A percentile compares a stretch with the other conserved stretches of the same genome.
These are phyloP conservation scores for Arthrobotrys megalospora DNA, from an alignment of 2,329 filamentous ascomycete genomes.

Conservation along the genomic window DNA sequence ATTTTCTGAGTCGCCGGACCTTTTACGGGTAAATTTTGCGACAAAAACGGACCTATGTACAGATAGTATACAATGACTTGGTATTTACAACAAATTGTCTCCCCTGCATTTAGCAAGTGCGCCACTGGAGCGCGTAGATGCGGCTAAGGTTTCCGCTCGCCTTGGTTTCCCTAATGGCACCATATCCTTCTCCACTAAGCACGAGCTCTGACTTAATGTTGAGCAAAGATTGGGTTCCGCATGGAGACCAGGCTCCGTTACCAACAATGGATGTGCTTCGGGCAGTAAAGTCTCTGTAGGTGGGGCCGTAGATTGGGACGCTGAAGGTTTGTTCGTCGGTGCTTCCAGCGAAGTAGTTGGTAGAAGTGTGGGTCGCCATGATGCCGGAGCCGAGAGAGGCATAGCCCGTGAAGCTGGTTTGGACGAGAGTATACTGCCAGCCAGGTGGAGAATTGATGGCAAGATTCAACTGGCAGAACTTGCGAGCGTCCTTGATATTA, in stretches of 20 bases:
- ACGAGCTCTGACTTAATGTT: slow-evolving; percentile 48
- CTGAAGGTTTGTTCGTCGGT: slow-evolving; percentile 35
- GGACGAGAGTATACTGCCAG: slow-evolving; percentile 49
- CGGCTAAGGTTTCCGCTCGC: slow-evolving; percentile 27
- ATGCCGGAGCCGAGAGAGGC: slow-evolving; percentile 29
- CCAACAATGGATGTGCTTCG: slow-evolving; percentile 27
- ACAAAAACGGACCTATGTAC: not conserved
- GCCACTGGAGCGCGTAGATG: slow-evolving; percentile 43
- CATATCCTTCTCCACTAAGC: slow-evolving; percentile 30
- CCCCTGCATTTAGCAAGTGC: slow-evolving; percentile 13
- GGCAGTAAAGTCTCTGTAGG: slow-evolving; percentile 26
- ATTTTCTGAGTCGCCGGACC: not conserved
- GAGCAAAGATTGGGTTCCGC: slow-evolving; percentile 34
- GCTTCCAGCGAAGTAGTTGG: slow-evolving; percentile 48
- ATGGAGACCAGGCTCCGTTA: slow-evolving; percentile 42
- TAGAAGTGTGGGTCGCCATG: slow-evolving; percentile 36
- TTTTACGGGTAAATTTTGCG: not conserved
- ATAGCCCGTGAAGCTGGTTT: slow-evolving; percentile 50
- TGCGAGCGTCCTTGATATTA: slow-evolving; percentile 36
- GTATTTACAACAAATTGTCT: slow-evolving; percentile 9
- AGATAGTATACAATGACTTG: not conserved
- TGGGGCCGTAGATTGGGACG: slow-evolving; percentile 25
- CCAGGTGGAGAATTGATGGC: slow-evolving; percentile 35
- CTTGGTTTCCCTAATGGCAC: slow-evolving; percentile 26
- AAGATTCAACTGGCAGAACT: slow-evolving; percentile 56